Conservation (phyloP, 108 stramenopile species). For the Epipyxis sp. region DNA sequence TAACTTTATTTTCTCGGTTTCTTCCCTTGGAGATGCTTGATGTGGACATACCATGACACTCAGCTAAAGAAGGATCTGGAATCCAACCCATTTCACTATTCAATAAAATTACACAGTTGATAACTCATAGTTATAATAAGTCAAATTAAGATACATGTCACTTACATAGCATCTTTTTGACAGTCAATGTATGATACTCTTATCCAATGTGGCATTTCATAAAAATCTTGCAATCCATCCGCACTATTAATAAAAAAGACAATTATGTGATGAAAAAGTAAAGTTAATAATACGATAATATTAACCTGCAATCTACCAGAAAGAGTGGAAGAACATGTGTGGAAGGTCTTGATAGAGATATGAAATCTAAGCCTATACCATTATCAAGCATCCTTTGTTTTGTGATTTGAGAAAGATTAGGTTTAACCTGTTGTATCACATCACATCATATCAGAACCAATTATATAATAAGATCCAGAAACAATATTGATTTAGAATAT, state of each 20-base stretch:
- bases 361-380: constrained; percentile 96
- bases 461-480: not conserved
- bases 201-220: constrained; percentile 62
- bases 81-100: too few relatives aligned
- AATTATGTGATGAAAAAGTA: constrained; percentile 4
- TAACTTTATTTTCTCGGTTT: too few relatives aligned
- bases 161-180: too few relatives aligned
- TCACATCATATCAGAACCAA: constrained; percentile 20
- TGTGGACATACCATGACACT: too few relatives aligned
- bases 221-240: constrained; percentile 24
- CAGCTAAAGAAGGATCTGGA: too few relatives aligned
- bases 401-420: constrained; percentile 77
- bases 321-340: constrained; percentile 96
- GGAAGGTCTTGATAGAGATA: constrained; percentile 85
- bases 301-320: constrained; percentile 57
- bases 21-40: too few relatives aligned
- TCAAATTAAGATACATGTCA: too few relatives aligned
- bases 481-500: not conserved
- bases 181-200: constrained; percentile 47
- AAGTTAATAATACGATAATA: constrained; percentile 7
- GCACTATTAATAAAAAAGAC: not conserved
- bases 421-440: constrained; percentile 18
- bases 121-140: too few relatives aligned
- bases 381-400: constrained; percentile 99
- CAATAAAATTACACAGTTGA: too few relatives aligned